These are phyloP conservation scores for Alternaria brassicae DNA, from an alignment of 2,329 filamentous ascomycete species.

Conservation along the genomic window DNA sequence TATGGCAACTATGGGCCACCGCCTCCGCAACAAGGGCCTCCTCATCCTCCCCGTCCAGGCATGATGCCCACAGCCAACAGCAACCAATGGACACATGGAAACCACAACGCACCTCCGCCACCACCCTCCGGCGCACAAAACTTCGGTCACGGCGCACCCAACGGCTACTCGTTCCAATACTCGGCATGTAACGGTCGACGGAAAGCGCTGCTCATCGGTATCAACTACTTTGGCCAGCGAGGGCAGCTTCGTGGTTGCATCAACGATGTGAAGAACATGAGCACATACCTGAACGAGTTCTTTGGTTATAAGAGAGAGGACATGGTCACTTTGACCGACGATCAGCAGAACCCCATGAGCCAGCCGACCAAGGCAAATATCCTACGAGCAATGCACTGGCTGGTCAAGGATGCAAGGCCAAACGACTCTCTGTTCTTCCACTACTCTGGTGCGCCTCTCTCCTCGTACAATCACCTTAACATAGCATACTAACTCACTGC, in stretches of 20 bases:
- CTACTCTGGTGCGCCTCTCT: conserved; percentile 77
- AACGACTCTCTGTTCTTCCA: conserved; percentile 98
- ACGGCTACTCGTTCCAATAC: conserved; percentile 85
- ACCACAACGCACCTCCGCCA: conserved; percentile 66
- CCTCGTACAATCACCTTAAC: background rate
- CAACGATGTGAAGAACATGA: conserved; percentile 98
- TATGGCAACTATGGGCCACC: too few relatives aligned
- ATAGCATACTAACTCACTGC: conserved; percentile 14
- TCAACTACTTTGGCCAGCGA: conserved; percentile 94
- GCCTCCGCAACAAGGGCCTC: conserved; percentile 29
- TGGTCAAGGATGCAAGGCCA: conserved; percentile 89
- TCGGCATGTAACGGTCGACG: conserved; percentile 87
- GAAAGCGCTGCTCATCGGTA: conserved; percentile 90
- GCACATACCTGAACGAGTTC: conserved; percentile 82
- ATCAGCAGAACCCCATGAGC: conserved; percentile 97
- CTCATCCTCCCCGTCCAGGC: conserved; percentile 52
- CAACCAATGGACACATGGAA: conserved; percentile 58
- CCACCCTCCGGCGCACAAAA: conserved; percentile 65
- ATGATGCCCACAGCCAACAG: conserved; percentile 59
- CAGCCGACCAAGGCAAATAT: conserved; percentile 97
- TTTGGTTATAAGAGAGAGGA: conserved; percentile 95
- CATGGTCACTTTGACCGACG: conserved; percentile 96
- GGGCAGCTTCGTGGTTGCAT: conserved; percentile 93
- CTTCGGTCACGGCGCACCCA: conserved; percentile 74
- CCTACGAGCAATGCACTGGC: conserved; percentile 94